Evolutionary conservation across 306 rosid genomes (phyloP).

Genomic region (Chamaecrista fasciculata): DNA sequence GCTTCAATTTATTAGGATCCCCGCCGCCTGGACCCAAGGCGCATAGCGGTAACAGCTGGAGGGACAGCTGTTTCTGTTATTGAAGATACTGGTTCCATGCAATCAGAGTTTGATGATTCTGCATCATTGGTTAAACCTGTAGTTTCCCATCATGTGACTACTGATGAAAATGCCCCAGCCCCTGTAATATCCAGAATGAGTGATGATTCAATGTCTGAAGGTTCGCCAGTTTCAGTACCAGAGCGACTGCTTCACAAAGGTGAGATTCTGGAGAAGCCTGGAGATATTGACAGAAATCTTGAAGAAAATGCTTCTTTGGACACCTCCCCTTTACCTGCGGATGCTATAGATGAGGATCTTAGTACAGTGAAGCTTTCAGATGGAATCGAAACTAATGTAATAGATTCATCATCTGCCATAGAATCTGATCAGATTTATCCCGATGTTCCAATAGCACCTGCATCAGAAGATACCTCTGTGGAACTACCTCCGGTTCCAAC

Average conservation of each 20-base stretch:
- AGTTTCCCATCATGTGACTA: slow-evolving; percentile 38
- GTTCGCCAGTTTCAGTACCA: slow-evolving; percentile 40
- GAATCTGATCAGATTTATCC: slow-evolving; percentile 67
- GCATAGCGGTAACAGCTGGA: slow-evolving; percentile 46
- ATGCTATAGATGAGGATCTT: slow-evolving; percentile 45
- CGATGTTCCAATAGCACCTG: slow-evolving; percentile 46
- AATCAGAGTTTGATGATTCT: slow-evolving; percentile 57
- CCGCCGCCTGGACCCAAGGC: slow-evolving; percentile 93
- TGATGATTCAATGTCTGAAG: slow-evolving; percentile 51
- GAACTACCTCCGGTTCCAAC: slow-evolving; percentile 76
- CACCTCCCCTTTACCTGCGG: slow-evolving; percentile 42
- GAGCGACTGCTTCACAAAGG: slow-evolving; percentile 38
- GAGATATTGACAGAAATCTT: slow-evolving; percentile 34
- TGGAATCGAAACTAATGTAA: slow-evolving; percentile 40
- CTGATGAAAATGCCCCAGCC: slow-evolving; percentile 43
- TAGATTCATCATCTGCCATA: slow-evolving; percentile 45
- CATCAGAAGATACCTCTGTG: slow-evolving; percentile 69
- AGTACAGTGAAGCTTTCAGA: slow-evolving; percentile 42
- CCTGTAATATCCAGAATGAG: slow-evolving; percentile 41
- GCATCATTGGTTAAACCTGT: slow-evolving; percentile 46
- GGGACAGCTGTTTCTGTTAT: slow-evolving; percentile 40
- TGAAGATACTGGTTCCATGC: slow-evolving; percentile 50
- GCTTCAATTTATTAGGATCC: slow-evolving; percentile 69
- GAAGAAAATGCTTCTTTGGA: slow-evolving; percentile 47
- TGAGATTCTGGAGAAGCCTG: slow-evolving; percentile 54